Evolutionary conservation across 495 filamentous ascomycete genomes (phyloP).

Genomic region (Daldinia decipiens): DNA sequence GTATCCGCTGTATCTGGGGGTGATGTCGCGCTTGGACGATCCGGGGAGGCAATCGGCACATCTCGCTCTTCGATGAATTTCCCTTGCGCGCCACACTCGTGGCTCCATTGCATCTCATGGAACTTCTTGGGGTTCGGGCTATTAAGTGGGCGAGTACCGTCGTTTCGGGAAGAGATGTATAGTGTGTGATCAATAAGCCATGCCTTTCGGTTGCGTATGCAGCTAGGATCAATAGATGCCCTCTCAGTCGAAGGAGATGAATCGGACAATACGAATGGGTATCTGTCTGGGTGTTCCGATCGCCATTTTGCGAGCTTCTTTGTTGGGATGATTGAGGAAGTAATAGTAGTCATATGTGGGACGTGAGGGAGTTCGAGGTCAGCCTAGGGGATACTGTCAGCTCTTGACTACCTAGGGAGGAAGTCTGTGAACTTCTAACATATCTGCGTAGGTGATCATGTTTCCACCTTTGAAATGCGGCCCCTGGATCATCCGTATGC

Average conservation of each 20-base stretch:
- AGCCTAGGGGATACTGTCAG: slow-evolving; percentile 39
- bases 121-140: slow-evolving; percentile 47
- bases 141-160: slow-evolving; percentile 45
- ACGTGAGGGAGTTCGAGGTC: slow-evolving; percentile 49
- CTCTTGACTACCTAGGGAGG: neutral
- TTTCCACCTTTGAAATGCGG: slow-evolving; percentile 50
- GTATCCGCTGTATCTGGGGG: slow-evolving; percentile 34
- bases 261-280: slow-evolving; percentile 48
- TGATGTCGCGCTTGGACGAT: slow-evolving; percentile 29
- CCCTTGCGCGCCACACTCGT: slow-evolving; percentile 35
- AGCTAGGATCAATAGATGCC: slow-evolving; percentile 38
- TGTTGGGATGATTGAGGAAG: slow-evolving; percentile 48
- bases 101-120: slow-evolving; percentile 49
- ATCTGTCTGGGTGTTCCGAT: slow-evolving; percentile 39
- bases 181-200: slow-evolving; percentile 51
- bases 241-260: slow-evolving; percentile 34
- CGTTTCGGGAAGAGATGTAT: slow-evolving; percentile 44
- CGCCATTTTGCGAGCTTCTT: slow-evolving; percentile 45
- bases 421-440: slow-evolving; percentile 22
- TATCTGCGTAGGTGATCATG: slow-evolving; percentile 50
- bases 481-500: slow-evolving; percentile 49
- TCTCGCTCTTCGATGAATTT: slow-evolving; percentile 44
- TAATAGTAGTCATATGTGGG: slow-evolving; percentile 51
- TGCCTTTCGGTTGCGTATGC: slow-evolving; percentile 46
- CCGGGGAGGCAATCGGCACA: slow-evolving; percentile 33